Percentiles rank a stretch among this genome's conserved stretches.
Conservation (phyloP, 331 rosid species). For the Rhamnella rubrinervis region DNA sequence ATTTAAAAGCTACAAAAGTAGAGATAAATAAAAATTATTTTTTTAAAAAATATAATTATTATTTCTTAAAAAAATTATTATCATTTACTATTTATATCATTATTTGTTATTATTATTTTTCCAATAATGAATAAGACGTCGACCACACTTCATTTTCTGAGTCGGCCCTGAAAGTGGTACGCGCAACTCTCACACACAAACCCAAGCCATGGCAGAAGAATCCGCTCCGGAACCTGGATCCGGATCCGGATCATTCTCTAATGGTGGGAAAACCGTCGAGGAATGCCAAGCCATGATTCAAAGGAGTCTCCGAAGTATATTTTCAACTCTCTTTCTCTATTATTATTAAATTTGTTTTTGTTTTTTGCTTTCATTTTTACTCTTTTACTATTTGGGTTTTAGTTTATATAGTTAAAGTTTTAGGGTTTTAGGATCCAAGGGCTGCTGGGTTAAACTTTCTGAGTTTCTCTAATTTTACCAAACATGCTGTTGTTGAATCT, state of each 20-base stretch:
- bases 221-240: slow-evolving; percentile 44
- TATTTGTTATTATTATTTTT: no score
- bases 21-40: no score
- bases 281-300: slow-evolving; percentile 73
- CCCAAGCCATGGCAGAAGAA: slow-evolving; percentile 42
- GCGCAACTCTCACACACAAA: no score
- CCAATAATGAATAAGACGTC: no score
- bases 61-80: no score
- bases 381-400: no score
- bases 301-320: slow-evolving; percentile 57
- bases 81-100: no score
- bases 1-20: no score
- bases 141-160: no score
- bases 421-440: slow-evolving; percentile 27
- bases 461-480: background rate
- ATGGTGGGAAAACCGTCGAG: slow-evolving; percentile 36
- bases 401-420: background rate
- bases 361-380: background rate
- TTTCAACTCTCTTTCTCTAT: background rate
- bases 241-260: slow-evolving; percentile 14
- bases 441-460: background rate
- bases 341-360: background rate
- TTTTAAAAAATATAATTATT: no score
- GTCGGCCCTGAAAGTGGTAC: no score
- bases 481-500: background rate